Evolutionary conservation across 176 grass and related monocot species (phyloP).

Genomic region (Ananas comosus): DNA sequence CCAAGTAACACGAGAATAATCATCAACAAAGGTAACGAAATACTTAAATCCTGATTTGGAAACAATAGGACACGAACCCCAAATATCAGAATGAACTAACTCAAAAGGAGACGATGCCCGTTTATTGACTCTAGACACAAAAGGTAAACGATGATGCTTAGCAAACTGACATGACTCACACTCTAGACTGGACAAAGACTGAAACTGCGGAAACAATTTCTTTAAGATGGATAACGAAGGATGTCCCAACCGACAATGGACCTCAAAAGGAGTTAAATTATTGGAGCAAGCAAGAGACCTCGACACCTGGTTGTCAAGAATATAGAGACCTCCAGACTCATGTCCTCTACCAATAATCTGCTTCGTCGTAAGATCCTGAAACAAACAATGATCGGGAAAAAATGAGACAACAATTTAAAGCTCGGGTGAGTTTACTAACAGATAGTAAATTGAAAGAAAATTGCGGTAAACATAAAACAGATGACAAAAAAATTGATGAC

Average conservation of each 20-base stretch:
- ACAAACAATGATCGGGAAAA: not conserved
- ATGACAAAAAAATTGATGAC: not conserved
- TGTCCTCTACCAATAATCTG: conserved; percentile 2
- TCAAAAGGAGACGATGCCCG: too few species aligned
- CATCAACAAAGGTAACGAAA: too few species aligned
- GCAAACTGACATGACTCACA: too few species aligned
- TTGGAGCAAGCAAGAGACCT: not conserved
- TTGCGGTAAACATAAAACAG: not conserved
- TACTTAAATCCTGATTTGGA: too few species aligned
- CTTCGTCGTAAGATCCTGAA: conserved; percentile 2
- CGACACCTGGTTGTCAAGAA: not conserved
- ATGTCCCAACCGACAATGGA: not conserved
- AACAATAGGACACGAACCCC: too few species aligned
- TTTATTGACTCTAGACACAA: too few species aligned
- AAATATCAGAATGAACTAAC: too few species aligned
- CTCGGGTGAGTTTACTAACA: not conserved
- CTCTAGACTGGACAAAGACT: too few species aligned
- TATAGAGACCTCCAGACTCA: not conserved
- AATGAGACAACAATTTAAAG: not conserved
- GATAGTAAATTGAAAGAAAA: conserved; percentile 3
- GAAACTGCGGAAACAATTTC: not conserved
- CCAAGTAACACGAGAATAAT: too few species aligned
- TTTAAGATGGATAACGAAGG: not conserved
- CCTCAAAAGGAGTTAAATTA: not conserved
- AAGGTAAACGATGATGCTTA: too few species aligned